A percentile compares a stretch with the other conserved stretches of the same genome.
Evolutionary conservation across 2,329 filamentous ascomycete genomes (phyloP).

Genomic region (Fusarium euwallaceae): DNA sequence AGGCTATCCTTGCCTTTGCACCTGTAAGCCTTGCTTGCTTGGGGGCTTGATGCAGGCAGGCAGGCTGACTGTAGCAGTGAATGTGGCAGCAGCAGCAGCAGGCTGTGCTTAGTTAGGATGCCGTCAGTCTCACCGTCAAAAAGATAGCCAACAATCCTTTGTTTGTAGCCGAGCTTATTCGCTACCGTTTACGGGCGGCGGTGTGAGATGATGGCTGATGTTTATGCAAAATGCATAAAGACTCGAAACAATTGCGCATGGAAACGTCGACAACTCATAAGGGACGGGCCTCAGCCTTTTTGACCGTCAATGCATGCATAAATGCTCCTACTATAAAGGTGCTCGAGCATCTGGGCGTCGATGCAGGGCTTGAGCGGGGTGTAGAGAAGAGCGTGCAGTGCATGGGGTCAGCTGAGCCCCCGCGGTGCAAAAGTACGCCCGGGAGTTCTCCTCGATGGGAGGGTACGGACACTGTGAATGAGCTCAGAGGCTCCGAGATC

Average conservation of each 20-base stretch:
- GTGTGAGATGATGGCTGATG: conserved; percentile 1
- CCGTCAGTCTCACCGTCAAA: neutral
- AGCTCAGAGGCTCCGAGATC: neutral
- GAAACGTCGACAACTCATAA: neutral
- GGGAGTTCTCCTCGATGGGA: neutral
- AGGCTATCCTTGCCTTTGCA: conserved; percentile 9
- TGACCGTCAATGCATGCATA: conserved; percentile 22
- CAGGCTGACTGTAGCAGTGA: conserved; percentile 3
- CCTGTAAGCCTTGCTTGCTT: neutral
- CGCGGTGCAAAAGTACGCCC: neutral
- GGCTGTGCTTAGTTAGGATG: neutral
- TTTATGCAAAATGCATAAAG: neutral
- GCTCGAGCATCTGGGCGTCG: neutral
- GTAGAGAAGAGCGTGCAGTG: neutral
- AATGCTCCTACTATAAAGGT: conserved; percentile 6
- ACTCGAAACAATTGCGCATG: neutral
- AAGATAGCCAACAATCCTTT: neutral
- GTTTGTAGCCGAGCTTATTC: neutral
- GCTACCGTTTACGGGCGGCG: neutral
- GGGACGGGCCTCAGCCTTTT: conserved; percentile 8
- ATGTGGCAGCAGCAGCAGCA: neutral
- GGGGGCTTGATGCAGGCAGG: neutral
- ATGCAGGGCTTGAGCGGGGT: neutral
- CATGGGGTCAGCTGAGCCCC: neutral
- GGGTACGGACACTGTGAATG: neutral